Conservation (phyloP, 1,284 basidiomycete genomes). For the Amylostereum areolatum region DNA sequence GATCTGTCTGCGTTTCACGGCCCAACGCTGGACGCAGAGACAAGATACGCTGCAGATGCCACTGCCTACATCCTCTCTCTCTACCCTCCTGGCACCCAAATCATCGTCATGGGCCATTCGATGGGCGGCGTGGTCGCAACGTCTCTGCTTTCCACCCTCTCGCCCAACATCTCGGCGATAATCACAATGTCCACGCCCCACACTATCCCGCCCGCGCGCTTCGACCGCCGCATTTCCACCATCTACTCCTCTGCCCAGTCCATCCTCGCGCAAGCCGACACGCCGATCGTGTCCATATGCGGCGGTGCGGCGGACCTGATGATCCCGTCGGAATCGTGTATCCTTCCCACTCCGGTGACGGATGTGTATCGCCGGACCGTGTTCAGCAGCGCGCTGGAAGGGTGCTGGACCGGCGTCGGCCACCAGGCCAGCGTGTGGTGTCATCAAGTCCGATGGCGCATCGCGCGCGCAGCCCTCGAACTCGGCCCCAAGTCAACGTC, state of each 20-base stretch:
- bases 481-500: slow-evolving; percentile 36
- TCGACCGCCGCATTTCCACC: slow-evolving; percentile 74
- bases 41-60: slow-evolving; percentile 67
- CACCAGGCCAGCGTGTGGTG: slow-evolving; percentile 99
- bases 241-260: slow-evolving; percentile 54
- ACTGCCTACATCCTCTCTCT: slow-evolving; percentile 74
- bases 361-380: slow-evolving; percentile 59
- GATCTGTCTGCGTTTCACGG: slow-evolving; percentile 96
- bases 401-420: slow-evolving; percentile 92
- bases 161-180: slow-evolving; percentile 65
- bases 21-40: slow-evolving; percentile 81
- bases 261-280: slow-evolving; percentile 33
- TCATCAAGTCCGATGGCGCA: slow-evolving; percentile 88
- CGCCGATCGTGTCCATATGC: slow-evolving; percentile 81
- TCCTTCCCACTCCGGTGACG: slow-evolving; percentile 40
- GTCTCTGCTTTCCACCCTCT: slow-evolving; percentile 51
- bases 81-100: slow-evolving; percentile 59
- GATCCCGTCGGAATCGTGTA: slow-evolving; percentile 89
- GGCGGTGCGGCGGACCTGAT: slow-evolving; percentile 91
- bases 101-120: slow-evolving; percentile 88
- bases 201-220: slow-evolving; percentile 80
- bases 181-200: slow-evolving; percentile 97
- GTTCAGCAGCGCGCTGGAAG: slow-evolving; percentile 84
- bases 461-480: slow-evolving; percentile 77
- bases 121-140: slow-evolving; percentile 98